Evolutionary conservation across 108 stramenopile genomes (phyloP).

Genomic region (Nitzschia palea): DNA sequence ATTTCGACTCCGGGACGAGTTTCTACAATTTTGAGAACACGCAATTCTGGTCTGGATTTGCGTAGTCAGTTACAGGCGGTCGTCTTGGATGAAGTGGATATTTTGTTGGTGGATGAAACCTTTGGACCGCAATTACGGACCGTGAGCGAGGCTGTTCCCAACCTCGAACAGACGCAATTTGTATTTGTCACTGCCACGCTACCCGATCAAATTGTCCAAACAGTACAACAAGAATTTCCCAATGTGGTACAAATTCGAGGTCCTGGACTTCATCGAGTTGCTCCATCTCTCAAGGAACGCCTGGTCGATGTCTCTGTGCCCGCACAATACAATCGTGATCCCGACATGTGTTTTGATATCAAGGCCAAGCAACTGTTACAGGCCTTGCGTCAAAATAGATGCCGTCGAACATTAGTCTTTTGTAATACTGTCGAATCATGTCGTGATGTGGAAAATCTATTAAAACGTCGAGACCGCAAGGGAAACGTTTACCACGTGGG

Average conservation of each 20-base stretch:
- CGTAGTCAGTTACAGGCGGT: slow-evolving; percentile 50
- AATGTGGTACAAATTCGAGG: slow-evolving; percentile 65
- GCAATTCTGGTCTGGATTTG: slow-evolving; percentile 72
- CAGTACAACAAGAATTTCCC: slow-evolving; percentile 79
- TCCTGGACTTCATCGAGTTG: slow-evolving; percentile 91
- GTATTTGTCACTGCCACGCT: slow-evolving; percentile 95
- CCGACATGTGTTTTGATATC: slow-evolving; percentile 70
- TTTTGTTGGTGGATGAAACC: slow-evolving; percentile 80
- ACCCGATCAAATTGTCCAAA: slow-evolving; percentile 72
- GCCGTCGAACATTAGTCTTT: slow-evolving; percentile 89
- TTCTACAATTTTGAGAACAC: slow-evolving; percentile 79
- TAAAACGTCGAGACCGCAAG: slow-evolving; percentile 78
- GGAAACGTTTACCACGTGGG: slow-evolving; percentile 52
- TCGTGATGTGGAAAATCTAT: slow-evolving; percentile 88
- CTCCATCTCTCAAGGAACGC: slow-evolving; percentile 66
- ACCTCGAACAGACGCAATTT: slow-evolving; percentile 73
- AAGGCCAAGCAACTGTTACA: slow-evolving; percentile 85
- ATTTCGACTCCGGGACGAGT: slow-evolving; percentile 91
- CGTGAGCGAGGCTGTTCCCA: slow-evolving; percentile 73
- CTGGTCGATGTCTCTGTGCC: slow-evolving; percentile 90
- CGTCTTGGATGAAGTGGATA: slow-evolving; percentile 95
- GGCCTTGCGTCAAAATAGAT: slow-evolving; percentile 64
- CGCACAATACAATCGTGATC: slow-evolving; percentile 52
- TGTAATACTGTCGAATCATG: slow-evolving; percentile 96
- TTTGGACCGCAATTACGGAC: slow-evolving; percentile 89